Conservation (phyloP, 2,329 filamentous ascomycete species). For the Emergomyces pasteurianus region DNA sequence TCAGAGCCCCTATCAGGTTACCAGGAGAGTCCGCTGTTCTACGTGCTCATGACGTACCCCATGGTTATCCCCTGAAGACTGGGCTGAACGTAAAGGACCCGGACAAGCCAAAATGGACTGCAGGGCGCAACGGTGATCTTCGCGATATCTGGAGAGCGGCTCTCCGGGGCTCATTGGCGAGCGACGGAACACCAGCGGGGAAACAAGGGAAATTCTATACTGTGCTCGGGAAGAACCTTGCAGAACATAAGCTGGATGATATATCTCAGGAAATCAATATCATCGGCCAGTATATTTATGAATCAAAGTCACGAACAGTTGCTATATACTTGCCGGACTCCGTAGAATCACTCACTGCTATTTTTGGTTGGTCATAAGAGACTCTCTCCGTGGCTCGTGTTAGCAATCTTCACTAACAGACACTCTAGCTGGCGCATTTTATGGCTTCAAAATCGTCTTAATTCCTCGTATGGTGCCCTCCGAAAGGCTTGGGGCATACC, state of each 20-base stretch:
- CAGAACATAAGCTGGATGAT: constrained; percentile 60
- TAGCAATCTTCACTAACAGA: background rate
- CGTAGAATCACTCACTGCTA: constrained; percentile 65
- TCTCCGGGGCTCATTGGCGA: constrained; percentile 50
- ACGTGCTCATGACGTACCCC: constrained; percentile 70
- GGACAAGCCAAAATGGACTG: constrained; percentile 68
- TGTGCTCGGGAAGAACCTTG: constrained; percentile 60
- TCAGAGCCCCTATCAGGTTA: constrained; percentile 65
- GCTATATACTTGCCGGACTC: constrained; percentile 91
- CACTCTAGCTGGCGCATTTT: constrained; percentile 67
- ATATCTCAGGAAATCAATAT: constrained; percentile 78
- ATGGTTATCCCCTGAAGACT: constrained; percentile 66
- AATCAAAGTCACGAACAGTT: constrained; percentile 58
- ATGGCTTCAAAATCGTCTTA: constrained; percentile 71
- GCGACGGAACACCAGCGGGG: constrained; percentile 48
- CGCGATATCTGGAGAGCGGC: constrained; percentile 80
- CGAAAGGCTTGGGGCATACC: constrained; percentile 56
- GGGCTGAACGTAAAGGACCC: constrained; percentile 74
- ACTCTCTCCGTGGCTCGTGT: background rate
- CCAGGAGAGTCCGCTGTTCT: constrained; percentile 77
- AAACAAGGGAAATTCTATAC: constrained; percentile 63
- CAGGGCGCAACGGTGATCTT: constrained; percentile 76
- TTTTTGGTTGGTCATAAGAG: constrained; percentile 51
- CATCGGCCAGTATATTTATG: constrained; percentile 65
- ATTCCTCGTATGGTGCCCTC: constrained; percentile 70